Evolutionary conservation across 2,329 filamentous ascomycete species (phyloP).

Genomic region (Falciphora oryzae): DNA sequence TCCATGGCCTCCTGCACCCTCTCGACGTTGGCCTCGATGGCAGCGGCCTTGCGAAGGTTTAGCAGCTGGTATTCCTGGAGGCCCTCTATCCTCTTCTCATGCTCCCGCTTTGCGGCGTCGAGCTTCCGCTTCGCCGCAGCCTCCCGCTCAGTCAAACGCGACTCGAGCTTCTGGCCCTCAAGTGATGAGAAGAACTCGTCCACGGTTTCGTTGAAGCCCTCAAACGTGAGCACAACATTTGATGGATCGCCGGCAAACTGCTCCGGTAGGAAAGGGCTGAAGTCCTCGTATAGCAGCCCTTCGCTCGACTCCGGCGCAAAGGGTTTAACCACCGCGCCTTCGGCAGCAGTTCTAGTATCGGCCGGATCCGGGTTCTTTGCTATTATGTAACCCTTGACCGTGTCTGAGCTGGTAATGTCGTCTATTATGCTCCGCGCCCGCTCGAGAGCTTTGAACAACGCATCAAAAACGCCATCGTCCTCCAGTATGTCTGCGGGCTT

Average conservation of each 20-base stretch:
- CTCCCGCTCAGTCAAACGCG: constrained; percentile 74
- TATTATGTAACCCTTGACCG: constrained; percentile 79
- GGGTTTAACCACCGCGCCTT: constrained; percentile 3
- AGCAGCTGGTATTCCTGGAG: constrained; percentile 75
- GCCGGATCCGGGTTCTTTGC: constrained; percentile 49
- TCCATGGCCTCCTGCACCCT: constrained; percentile 89
- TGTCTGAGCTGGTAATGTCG: constrained; percentile 59
- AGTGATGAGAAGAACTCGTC: constrained; percentile 97
- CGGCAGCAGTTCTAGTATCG: constrained; percentile 6
- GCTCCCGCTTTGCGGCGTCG: constrained; percentile 76
- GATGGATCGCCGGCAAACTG: constrained; percentile 67
- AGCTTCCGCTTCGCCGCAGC: constrained; percentile 76
- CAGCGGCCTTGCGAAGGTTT: constrained; percentile 81
- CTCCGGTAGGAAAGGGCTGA: constrained; percentile 82
- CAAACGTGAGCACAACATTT: constrained; percentile 66
- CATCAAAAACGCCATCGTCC: constrained; percentile 56
- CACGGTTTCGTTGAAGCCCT: constrained; percentile 86
- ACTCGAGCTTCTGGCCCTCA: constrained; percentile 88
- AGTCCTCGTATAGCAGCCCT: constrained; percentile 77
- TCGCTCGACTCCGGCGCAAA: constrained; percentile 11
- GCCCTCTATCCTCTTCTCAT: constrained; percentile 77
- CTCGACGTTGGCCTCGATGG: constrained; percentile 85
- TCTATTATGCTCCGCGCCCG: constrained; percentile 66
- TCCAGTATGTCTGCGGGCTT: constrained; percentile 66
- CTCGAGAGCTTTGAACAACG: constrained; percentile 61